phyloP scores from a whole-genome alignment of 352 stramenopile genomes.

The Aphanomyces stellatus region DNA sequence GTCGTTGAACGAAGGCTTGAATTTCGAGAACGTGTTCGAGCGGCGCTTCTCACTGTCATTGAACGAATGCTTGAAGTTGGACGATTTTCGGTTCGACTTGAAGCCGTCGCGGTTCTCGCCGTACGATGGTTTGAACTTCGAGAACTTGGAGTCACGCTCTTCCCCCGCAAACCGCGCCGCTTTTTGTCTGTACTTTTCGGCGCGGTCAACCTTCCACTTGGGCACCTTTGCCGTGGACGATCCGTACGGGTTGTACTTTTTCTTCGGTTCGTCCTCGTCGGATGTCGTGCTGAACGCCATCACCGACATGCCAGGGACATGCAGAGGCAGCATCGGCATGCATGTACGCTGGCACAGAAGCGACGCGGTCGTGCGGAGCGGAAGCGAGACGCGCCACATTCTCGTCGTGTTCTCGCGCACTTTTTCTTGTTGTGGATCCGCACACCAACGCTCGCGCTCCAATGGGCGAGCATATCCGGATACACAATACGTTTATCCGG shows the following conservation, averaged over 20 bases:
- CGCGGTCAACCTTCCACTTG: constrained; percentile 19
- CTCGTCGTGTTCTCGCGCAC: not conserved
- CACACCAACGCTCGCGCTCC: no score
- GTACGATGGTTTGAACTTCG: not conserved
- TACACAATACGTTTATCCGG: no score
- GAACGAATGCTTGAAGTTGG: no score
- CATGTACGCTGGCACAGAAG: not conserved
- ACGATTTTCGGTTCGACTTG: not conserved
- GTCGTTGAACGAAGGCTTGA: no score
- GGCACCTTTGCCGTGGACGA: not conserved
- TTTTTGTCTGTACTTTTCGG: constrained; percentile 13
- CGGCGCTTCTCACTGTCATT: not conserved
- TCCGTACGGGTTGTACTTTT: not conserved
- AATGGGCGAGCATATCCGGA: no score
- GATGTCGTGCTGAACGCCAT: not conserved
- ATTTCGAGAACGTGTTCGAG: no score
- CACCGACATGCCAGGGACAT: not conserved
- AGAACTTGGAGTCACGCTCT: not conserved
- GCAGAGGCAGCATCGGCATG: not conserved
- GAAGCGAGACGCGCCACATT: not conserved
- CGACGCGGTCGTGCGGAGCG: not conserved
- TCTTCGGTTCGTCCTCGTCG: not conserved
- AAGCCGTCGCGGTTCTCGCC: not conserved
- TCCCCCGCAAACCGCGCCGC: not conserved
- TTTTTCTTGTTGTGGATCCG: no score